Conservation (phyloP, 139 green algal species). For the Chlorella sp. region DNA sequence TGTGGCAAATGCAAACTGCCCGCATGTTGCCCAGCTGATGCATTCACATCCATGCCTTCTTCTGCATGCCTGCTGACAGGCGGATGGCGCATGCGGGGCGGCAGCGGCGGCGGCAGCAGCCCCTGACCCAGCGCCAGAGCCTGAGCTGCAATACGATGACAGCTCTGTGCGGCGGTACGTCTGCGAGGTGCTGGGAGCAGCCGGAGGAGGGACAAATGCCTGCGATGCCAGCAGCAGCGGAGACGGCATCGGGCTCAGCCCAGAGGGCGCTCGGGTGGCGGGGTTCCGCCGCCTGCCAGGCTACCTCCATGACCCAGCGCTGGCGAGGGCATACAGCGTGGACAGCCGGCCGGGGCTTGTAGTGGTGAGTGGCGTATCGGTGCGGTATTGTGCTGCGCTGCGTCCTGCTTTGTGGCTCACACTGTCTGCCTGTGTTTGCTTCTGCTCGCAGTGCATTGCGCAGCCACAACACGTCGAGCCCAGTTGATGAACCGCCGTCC, state of each 20-base stretch:
- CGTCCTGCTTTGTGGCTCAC: background rate
- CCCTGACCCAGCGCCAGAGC: background rate
- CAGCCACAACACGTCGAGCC: too few species aligned
- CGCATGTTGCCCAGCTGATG: too few species aligned
- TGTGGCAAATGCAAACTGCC: too few species aligned
- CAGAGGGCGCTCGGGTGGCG: background rate
- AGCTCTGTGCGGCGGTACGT: slow-evolving; percentile 39
- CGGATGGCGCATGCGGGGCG: background rate
- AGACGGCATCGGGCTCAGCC: too few species aligned
- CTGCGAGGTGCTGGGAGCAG: background rate
- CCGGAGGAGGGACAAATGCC: too few species aligned
- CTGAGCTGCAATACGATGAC: slow-evolving; percentile 25
- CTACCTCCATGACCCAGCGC: slow-evolving; percentile 22
- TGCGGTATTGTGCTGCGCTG: background rate
- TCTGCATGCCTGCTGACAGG: background rate
- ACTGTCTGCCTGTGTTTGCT: too few species aligned
- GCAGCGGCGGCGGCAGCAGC: background rate
- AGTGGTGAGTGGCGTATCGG: slow-evolving; percentile 11
- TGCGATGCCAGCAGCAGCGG: too few species aligned
- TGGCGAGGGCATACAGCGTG: slow-evolving; percentile 32
- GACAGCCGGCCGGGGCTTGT: slow-evolving; percentile 39
- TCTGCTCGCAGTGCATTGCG: too few species aligned
- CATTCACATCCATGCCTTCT: too few species aligned
- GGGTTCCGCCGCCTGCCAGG: slow-evolving; percentile 17
- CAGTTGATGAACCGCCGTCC: too few species aligned